Conservation (phyloP, 1,284 basidiomycete species). For the Chondrostereum purpureum region DNA sequence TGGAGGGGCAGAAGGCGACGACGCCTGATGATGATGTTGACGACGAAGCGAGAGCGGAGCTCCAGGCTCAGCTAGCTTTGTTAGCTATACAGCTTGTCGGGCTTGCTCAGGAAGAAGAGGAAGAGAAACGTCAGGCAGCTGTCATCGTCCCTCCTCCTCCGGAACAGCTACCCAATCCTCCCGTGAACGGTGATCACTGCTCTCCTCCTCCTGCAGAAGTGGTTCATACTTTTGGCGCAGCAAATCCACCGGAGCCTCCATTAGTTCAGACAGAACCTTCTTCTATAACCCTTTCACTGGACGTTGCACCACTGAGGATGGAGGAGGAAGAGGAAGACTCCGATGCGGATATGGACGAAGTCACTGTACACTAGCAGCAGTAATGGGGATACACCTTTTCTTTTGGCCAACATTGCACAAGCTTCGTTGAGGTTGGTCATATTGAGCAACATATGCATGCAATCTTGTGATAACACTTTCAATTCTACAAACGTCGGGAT, state of each 20-base stretch:
- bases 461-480: too few species aligned
- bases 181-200: not conserved
- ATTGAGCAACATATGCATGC: too few species aligned
- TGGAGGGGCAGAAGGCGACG: constrained; percentile 16
- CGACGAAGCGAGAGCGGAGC: constrained; percentile 41
- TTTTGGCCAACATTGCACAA: too few species aligned
- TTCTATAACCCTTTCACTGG: too few species aligned
- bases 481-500: too few species aligned
- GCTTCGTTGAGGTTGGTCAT: too few species aligned
- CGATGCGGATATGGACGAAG: constrained; percentile 23
- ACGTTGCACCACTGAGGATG: too few species aligned
- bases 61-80: constrained; percentile 58
- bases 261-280: too few species aligned
- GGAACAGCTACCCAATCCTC: constrained; percentile 1
- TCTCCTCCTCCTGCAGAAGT: constrained; percentile 1
- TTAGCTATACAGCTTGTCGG: constrained; percentile 59
- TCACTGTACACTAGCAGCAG: constrained; percentile 7
- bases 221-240: not conserved
- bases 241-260: too few species aligned
- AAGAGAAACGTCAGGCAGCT: constrained; percentile 15
- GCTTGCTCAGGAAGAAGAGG: constrained; percentile 36
- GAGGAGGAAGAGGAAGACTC: constrained; percentile 25
- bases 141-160: too few species aligned
- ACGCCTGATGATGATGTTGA: constrained; percentile 6
- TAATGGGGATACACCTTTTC: too few species aligned